phyloP scores from a whole-genome alignment of 176 grass and related monocot species.

The Raddia distichophylla region DNA sequence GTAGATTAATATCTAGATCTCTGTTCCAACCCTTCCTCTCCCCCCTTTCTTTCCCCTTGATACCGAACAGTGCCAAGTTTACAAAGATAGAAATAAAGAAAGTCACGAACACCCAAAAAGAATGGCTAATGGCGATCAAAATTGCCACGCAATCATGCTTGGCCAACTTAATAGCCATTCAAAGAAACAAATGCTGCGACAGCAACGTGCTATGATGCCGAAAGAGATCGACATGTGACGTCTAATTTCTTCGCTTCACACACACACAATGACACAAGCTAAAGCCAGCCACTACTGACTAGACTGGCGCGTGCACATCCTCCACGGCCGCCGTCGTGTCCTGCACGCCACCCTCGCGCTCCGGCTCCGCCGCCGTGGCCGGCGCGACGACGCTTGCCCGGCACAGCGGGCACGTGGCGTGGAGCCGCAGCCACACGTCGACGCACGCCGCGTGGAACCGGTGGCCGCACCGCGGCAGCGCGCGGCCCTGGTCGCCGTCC shows the following conservation, averaged over 20 bases:
- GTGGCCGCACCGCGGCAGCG: conserved; percentile 59
- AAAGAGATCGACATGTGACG: not conserved
- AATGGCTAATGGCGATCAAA: not conserved
- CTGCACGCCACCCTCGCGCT: conserved; percentile 10
- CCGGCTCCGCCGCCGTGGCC: not conserved
- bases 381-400: conserved; percentile 34
- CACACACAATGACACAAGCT: not conserved
- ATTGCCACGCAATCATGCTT: not conserved
- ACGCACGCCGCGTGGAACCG: conserved; percentile 61
- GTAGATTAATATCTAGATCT: too few species aligned
- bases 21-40: too few species aligned
- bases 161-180: not conserved
- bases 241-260: conserved; percentile 6
- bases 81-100: not conserved
- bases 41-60: too few species aligned
- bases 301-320: conserved; percentile 27
- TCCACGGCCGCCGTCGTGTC: conserved; percentile 23
- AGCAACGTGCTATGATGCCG: not conserved
- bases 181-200: not conserved
- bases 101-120: not conserved
- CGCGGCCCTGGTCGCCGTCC: conserved; percentile 51
- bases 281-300: not conserved
- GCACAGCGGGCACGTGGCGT: conserved; percentile 66
- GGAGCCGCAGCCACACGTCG: conserved; percentile 54
- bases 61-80: too few species aligned